These are phyloP conservation scores for Cryptosporidium canis DNA, from an alignment of 169 alveolate genomes.

Conservation along the genomic window DNA sequence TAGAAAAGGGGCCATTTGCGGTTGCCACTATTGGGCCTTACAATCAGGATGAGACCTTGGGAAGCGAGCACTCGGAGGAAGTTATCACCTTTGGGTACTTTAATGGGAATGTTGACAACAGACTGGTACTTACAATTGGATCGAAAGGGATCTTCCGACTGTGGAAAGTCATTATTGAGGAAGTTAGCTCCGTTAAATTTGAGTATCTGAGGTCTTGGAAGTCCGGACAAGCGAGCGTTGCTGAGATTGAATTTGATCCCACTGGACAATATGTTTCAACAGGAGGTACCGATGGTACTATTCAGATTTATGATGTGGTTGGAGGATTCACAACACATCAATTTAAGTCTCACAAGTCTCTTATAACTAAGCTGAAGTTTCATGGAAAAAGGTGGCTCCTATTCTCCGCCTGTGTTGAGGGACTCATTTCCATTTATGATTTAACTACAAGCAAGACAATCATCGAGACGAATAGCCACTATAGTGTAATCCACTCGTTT, in stretches of 20 bases:
- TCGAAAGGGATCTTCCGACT: constrained; percentile 52
- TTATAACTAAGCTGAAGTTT: constrained; percentile 51
- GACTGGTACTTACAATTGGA: constrained; percentile 25
- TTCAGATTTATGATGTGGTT: constrained; percentile 51
- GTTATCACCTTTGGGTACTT: constrained; percentile 16
- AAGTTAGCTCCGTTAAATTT: constrained; percentile 10
- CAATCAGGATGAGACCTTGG: not conserved
- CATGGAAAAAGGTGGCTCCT: constrained; percentile 46
- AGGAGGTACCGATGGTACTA: constrained; percentile 67
- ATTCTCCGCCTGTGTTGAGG: constrained; percentile 57
- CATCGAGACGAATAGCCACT: not conserved
- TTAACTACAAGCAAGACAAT: constrained; percentile 14
- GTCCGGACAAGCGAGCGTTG: constrained; percentile 22
- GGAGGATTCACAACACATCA: constrained; percentile 66
- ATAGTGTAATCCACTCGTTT: constrained; percentile 32
- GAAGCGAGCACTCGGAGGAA: constrained; percentile 63
- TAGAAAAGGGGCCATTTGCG: constrained; percentile 52
- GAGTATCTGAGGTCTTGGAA: constrained; percentile 52
- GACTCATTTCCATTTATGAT: constrained; percentile 44
- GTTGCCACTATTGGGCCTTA: constrained; percentile 56
- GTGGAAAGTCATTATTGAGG: constrained; percentile 14
- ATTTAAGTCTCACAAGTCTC: constrained; percentile 27
- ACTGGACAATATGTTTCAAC: constrained; percentile 65
- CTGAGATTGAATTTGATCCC: constrained; percentile 36
- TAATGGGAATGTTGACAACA: not conserved